Evolutionary conservation across 768 basidiomycete species (phyloP), one percentile per base, ranked within the genome.

Genomic region (Cystofilobasidium bisporidii): DNA sequence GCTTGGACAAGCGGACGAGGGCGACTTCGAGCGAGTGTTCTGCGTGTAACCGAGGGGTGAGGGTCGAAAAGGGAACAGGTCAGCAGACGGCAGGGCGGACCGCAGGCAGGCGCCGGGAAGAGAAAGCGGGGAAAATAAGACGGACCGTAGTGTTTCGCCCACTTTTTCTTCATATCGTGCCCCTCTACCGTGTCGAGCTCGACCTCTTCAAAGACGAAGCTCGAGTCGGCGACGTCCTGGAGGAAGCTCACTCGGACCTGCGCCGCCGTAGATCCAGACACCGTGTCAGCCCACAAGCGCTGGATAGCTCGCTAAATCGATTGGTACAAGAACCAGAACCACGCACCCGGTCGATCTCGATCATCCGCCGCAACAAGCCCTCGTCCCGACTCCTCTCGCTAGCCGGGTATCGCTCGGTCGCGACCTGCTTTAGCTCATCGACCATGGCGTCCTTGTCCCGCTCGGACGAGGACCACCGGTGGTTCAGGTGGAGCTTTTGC

Each of bases 401-500:
- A 1, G 78, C 70, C 0, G 87, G 53, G 33, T 53, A 18, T 84
- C 82, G 63, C 85, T 79, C 22, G 53, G 78, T 76, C 3, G 86
- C 84, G 30, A 86, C 79, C 0, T 72, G 66, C 63, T 65, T 68
- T 10, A 70, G 63, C 15, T 56, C 30, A 43, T 10, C 40, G 63
- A 53, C 67, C 71, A 65, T 71, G 71, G n/a, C 69, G 71, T n/a
- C 48, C 33, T 40, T 59, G 53, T 5, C 74, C 71, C 28, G 83
- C 85, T 18, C 81, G 77, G 2, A 82, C 77, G 9, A 79, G 79
- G 20, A 82, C 78, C 73, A 84, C 82, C 64, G 78, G 80, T 22
- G 79, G 79, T 77, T 84, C 81, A 99, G 77, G 73, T 94, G 88
- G 56, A 87, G 85, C 73, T 91, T 91, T 76, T 98, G 97, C 63